These are phyloP conservation scores for Wickerhamiella brachini DNA, from an alignment of 805 yeast genomes.

Conservation along the genomic window DNA sequence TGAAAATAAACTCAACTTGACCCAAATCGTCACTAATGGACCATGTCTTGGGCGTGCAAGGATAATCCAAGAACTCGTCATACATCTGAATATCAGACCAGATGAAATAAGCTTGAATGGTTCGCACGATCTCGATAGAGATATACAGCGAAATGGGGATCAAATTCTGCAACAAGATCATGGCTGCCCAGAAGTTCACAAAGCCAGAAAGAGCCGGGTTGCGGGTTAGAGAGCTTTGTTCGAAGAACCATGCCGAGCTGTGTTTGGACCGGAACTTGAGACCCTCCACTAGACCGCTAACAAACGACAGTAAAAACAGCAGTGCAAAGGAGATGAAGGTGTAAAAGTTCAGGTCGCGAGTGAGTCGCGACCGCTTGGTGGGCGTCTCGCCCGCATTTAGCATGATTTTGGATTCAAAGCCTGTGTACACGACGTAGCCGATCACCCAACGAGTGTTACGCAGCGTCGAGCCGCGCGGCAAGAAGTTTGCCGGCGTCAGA, in stretches of 20 bases:
- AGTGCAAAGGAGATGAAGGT: slow-evolving; percentile 50
- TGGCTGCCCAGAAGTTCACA: slow-evolving; percentile 54
- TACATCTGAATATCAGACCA: slow-evolving; percentile 59
- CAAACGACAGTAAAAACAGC: slow-evolving; percentile 51
- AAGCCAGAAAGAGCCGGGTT: slow-evolving; percentile 52
- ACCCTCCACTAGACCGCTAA: slow-evolving; percentile 60
- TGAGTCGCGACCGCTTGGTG: slow-evolving; percentile 50
- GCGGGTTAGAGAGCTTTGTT: slow-evolving; percentile 45
- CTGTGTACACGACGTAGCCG: slow-evolving; percentile 65
- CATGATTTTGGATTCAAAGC: slow-evolving; percentile 63
- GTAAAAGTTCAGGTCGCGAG: slow-evolving; percentile 51
- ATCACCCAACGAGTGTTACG: slow-evolving; percentile 68
- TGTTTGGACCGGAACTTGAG: slow-evolving; percentile 34
- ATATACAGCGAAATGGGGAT: slow-evolving; percentile 72
- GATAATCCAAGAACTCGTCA: slow-evolving; percentile 52
- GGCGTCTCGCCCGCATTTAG: slow-evolving; percentile 70
- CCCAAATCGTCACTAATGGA: slow-evolving; percentile 65
- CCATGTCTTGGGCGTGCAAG: slow-evolving; percentile 75
- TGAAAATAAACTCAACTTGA: slow-evolving; percentile 65
- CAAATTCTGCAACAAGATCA: slow-evolving; percentile 60
- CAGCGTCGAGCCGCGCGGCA: slow-evolving; percentile 58
- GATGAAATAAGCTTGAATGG: slow-evolving; percentile 63
- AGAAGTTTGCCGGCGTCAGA: slow-evolving; percentile 43
- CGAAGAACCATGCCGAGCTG: slow-evolving; percentile 42
- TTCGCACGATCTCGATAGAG: slow-evolving; percentile 66